Percentiles rank a stretch among this genome's conserved stretches.
Conservation (phyloP, 75 land plant genomes). For the Larix kaempferi region DNA sequence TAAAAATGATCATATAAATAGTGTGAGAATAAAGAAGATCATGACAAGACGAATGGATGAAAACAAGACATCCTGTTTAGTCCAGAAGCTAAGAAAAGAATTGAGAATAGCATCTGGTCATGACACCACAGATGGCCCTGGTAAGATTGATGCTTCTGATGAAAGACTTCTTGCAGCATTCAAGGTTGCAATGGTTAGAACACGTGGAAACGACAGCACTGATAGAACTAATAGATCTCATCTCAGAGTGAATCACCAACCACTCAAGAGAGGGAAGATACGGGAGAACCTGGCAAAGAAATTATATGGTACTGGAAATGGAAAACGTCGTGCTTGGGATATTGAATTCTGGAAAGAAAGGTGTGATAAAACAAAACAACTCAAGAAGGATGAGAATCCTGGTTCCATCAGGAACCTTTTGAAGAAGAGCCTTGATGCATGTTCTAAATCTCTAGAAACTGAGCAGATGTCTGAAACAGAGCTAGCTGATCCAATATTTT, state of each 20-base stretch:
- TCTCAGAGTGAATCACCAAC: conserved; percentile 27
- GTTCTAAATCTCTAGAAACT: conserved; percentile 16
- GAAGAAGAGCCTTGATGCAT: conserved; percentile 14
- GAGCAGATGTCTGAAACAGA: conserved; percentile 16
- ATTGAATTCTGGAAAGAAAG: conserved; percentile 92
- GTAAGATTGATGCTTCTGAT: conserved; percentile 54
- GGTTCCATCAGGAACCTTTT: conserved; percentile 54
- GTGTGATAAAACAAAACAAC: conserved; percentile 26
- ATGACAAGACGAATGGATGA: conserved; percentile 59
- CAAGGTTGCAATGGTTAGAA: conserved; percentile 52
- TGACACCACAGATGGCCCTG: conserved; percentile 36
- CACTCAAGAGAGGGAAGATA: conserved; percentile 53
- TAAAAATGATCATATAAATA: conserved; percentile 25
- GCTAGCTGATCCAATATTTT: conserved; percentile 56
- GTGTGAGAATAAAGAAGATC: conserved; percentile 81
- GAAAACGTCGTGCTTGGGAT: conserved; percentile 75
- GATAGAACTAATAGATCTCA: conserved; percentile 16
- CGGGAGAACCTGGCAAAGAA: conserved; percentile 87
- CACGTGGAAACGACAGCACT: conserved; percentile 17
- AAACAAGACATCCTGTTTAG: conserved; percentile 43
- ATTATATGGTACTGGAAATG: conserved; percentile 74
- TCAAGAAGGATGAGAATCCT: conserved; percentile 59
- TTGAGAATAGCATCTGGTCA: conserved; percentile 60
- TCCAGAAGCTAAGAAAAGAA: conserved; percentile 66
- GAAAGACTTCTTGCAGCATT: conserved; percentile 84